Evolutionary conservation across 78 protist genomes (phyloP).

Genomic region (Speleostelium caveatum): DNA sequence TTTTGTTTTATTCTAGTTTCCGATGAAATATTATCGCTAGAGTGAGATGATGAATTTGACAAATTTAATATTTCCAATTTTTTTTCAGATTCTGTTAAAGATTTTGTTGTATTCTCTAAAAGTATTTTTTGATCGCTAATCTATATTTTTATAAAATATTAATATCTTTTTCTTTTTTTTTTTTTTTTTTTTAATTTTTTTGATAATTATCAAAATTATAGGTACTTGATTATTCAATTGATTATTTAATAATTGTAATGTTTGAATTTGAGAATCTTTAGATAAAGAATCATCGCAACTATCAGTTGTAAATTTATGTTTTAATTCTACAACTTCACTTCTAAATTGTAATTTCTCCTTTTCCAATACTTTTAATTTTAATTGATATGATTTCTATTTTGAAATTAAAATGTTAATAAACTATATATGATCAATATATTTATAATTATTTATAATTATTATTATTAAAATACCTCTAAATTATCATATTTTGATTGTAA

Average conservation of each 20-base stretch:
- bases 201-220: too few species aligned
- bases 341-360: slow-evolving; percentile 39
- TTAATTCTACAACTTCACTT: slow-evolving; percentile 29
- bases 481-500: neutral
- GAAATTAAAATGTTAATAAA: neutral
- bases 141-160: too few species aligned
- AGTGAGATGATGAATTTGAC: too few species aligned
- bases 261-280: slow-evolving; percentile 42
- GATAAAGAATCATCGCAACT: too few species aligned
- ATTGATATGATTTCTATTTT: neutral
- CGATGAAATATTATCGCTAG: too few species aligned
- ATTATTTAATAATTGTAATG: neutral
- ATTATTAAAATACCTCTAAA: slow-evolving; percentile 32
- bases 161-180: too few species aligned
- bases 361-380: slow-evolving; percentile 52
- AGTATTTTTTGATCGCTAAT: neutral
- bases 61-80: neutral
- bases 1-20: neutral
- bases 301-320: slow-evolving; percentile 33
- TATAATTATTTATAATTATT: neutral
- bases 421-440: neutral
- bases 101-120: slow-evolving; percentile 7
- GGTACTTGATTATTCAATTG: slow-evolving; percentile 10
- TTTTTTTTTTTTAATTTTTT: too few species aligned
- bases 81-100: slow-evolving; percentile 10